Base-by-base conservation (phyloP, 352 stramenopile genomes). In the Pythium aristosporum region DNA sequence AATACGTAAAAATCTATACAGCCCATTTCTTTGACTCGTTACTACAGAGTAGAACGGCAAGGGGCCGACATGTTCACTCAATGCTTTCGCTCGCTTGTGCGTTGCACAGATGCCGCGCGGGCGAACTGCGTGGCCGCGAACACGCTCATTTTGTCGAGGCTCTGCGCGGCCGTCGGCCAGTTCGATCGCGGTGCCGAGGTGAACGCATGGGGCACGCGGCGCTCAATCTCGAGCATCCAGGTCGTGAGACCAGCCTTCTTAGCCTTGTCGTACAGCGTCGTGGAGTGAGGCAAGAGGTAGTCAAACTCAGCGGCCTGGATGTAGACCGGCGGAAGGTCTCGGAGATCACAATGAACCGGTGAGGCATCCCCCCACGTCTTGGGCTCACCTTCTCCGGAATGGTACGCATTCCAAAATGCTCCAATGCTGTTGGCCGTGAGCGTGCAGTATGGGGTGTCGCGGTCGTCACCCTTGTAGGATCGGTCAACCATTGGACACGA, bases 401-500 rank as follows among this genome's bases (percentile, higher is more conserved):
- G 63, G 50, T 69, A 69, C 28, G 50, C 34, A 11, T 63, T 42
- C 11, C 36, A 57, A 3, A 69, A 32, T 12, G 46, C 53, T 23
- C 52, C 16, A 20, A 16, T 43, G 2, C 55, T 30, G 15, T 47
- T 37, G 48, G 64, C 55, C 2, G 37, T 56, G 2, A 69, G n/a
- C 11, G 64, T 58, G 20, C 63, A 69, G 48, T 69, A 64, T 1
- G 63, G 63, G 5, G 43, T 41, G 34, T 65, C 62, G 7, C 63
- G 63, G 13, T 70, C 57, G 21, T 30, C 25, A 5, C 25, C 25
- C 25, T 30, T 30, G 25, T 30, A 30, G 25, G 25, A 30, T 30
- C 25, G 25, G 58, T 87, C 78, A 3, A 78, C 72, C 21, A 76
- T 77, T 7, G 76, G 78, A 54, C 74, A 69, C 28, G 50, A 60